phyloP scores from a whole-genome alignment of 108 stramenopile species.

The Cyclotella cryptica region DNA sequence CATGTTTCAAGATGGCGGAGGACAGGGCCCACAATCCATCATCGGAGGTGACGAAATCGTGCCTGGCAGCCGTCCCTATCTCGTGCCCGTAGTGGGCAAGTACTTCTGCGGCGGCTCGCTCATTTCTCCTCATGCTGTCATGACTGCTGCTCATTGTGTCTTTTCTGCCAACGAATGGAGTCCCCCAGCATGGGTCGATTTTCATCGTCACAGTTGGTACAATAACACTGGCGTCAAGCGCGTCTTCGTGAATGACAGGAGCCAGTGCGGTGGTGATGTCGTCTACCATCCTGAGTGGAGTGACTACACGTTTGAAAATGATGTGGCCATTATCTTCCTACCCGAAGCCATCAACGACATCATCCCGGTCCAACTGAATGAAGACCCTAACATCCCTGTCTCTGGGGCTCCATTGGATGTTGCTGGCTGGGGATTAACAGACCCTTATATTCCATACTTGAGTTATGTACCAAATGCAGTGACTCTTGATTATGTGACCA shows the following conservation, averaged over 20 bases:
- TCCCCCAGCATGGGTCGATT: constrained; percentile 10
- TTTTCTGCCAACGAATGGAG: neutral
- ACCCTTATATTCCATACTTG: neutral
- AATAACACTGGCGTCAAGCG: neutral
- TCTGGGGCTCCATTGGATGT: constrained; percentile 3
- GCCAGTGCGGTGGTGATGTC: constrained; percentile 8
- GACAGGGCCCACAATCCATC: neutral
- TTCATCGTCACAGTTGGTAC: constrained; percentile 1
- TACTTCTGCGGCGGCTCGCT: constrained; percentile 13
- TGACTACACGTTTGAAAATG: neutral
- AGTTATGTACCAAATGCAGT: neutral
- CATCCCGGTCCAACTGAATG: constrained; percentile 10
- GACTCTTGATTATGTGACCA: neutral
- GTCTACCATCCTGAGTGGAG: constrained; percentile 6
- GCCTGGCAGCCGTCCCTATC: constrained; percentile 10
- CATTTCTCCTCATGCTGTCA: constrained; percentile 8
- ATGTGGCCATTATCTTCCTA: constrained; percentile 8
- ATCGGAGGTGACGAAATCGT: neutral
- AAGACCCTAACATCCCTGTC: neutral
- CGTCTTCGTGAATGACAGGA: neutral
- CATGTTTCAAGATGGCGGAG: neutral
- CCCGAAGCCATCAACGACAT: constrained; percentile 3
- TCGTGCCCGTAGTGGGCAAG: constrained; percentile 1
- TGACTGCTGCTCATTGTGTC: constrained; percentile 21
- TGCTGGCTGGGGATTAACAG: neutral